Percentiles rank a stretch among this genome's conserved stretches.
phyloP scores from a whole-genome alignment of 164 flowering plant species.

The Stephania japonica region DNA sequence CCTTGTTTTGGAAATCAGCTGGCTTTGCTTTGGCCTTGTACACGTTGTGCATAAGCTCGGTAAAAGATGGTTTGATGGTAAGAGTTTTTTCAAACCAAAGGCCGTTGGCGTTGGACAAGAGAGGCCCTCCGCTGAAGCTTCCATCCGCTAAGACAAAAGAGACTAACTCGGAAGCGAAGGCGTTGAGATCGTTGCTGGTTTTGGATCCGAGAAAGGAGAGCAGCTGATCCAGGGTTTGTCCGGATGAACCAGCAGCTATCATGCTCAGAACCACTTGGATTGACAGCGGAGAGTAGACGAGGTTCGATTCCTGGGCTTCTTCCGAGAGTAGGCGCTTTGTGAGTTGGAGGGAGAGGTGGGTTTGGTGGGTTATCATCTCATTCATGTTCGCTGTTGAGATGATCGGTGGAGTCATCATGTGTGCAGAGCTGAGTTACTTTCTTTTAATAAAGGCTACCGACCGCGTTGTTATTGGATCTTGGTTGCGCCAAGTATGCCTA shows the following conservation, averaged over 20 bases:
- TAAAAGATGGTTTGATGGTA: slow-evolving; percentile 44
- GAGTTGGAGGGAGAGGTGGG: slow-evolving; percentile 37
- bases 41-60: slow-evolving; percentile 33
- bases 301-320: slow-evolving; percentile 35
- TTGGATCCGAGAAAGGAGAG: slow-evolving; percentile 49
- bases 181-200: slow-evolving; percentile 40
- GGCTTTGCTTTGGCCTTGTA: slow-evolving; percentile 44
- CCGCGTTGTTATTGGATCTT: too few species aligned
- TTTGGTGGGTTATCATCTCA: slow-evolving; percentile 38
- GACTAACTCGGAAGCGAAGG: slow-evolving; percentile 47
- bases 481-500: too few species aligned
- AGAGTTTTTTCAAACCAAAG: slow-evolving; percentile 60
- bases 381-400: too few species aligned
- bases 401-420: too few species aligned
- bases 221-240: slow-evolving; percentile 48
- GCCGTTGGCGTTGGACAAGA: slow-evolving; percentile 49
- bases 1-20: slow-evolving; percentile 64
- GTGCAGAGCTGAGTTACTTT: too few species aligned
- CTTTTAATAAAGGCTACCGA: too few species aligned
- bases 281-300: slow-evolving; percentile 60
- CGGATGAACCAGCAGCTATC: slow-evolving; percentile 56
- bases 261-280: slow-evolving; percentile 50
- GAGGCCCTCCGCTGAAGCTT: slow-evolving; percentile 48
- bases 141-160: slow-evolving; percentile 49
- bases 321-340: slow-evolving; percentile 29